These are phyloP conservation scores for Scutellaria baicalensis DNA, from an alignment of 257 asterid species.

Conservation along the genomic window DNA sequence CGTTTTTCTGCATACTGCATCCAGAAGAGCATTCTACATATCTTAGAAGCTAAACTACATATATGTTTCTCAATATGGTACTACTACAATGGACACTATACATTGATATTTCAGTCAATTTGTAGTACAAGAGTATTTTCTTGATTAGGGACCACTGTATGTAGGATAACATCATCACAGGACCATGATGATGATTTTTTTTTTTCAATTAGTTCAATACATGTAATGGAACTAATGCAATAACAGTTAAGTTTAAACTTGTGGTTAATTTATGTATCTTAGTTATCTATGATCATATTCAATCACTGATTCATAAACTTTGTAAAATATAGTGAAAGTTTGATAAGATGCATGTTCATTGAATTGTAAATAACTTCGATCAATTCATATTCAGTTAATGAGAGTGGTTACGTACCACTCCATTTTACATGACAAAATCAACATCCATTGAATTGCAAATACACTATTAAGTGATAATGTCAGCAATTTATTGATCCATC, in stretches of 20 bases:
- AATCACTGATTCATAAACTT: not conserved
- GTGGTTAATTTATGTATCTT: not conserved
- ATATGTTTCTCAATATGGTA: not conserved
- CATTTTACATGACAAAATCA: not conserved
- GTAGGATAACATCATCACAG: too few species aligned
- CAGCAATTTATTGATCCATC: not conserved
- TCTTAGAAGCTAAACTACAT: not conserved
- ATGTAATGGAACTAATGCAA: not conserved
- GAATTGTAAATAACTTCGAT: not conserved
- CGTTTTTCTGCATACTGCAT: slow-evolving; percentile 75
- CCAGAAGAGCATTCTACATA: slow-evolving; percentile 9
- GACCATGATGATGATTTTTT: not conserved
- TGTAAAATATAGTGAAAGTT: not conserved
- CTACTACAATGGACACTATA: not conserved
- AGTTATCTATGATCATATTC: not conserved
- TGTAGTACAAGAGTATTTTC: not conserved
- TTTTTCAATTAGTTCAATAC: not conserved
- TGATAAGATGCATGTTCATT: not conserved
- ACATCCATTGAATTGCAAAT: not conserved
- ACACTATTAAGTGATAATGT: not conserved
- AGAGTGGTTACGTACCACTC: not conserved
- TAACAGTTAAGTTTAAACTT: not conserved
- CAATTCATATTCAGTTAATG: not conserved
- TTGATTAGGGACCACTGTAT: not conserved
- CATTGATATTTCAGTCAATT: not conserved